These are phyloP conservation scores for Mollisia scopiformis DNA, from an alignment of 2,329 filamentous ascomycete genomes.

Conservation along the genomic window DNA sequence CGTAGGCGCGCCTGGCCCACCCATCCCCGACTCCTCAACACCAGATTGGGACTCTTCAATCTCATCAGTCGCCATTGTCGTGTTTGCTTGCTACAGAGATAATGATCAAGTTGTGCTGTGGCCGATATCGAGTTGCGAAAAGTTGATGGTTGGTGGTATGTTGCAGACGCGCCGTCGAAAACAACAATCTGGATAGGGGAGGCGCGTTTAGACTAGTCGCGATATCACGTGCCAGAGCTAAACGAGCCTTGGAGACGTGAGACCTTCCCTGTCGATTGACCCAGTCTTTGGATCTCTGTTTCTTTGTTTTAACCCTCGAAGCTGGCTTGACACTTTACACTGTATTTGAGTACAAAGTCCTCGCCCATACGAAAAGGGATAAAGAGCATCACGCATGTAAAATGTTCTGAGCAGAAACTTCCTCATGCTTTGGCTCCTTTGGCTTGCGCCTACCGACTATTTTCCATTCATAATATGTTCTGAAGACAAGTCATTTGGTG, in stretches of 20 bases:
- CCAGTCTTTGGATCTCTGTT: too few relatives aligned
- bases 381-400: background rate
- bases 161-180: background rate
- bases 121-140: background rate
- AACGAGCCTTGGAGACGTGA: too few relatives aligned
- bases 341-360: too few relatives aligned
- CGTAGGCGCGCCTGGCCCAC: conserved; percentile 91
- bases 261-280: too few relatives aligned
- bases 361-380: background rate
- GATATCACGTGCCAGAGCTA: background rate
- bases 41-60: conserved; percentile 68
- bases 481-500: background rate
- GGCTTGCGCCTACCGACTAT: background rate
- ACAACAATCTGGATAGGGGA: background rate
- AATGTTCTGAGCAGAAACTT: background rate
- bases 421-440: background rate
- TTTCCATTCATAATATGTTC: background rate
- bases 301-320: too few relatives aligned
- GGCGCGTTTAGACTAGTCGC: background rate
- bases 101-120: too few relatives aligned
- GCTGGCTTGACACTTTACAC: too few relatives aligned
- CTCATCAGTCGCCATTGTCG: conserved; percentile 38
- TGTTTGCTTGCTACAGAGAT: background rate
- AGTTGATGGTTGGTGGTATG: background rate
- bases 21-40: conserved; percentile 73